Conservation (phyloP, 768 basidiomycete species). For the Boletus subcaerulescens region DNA sequence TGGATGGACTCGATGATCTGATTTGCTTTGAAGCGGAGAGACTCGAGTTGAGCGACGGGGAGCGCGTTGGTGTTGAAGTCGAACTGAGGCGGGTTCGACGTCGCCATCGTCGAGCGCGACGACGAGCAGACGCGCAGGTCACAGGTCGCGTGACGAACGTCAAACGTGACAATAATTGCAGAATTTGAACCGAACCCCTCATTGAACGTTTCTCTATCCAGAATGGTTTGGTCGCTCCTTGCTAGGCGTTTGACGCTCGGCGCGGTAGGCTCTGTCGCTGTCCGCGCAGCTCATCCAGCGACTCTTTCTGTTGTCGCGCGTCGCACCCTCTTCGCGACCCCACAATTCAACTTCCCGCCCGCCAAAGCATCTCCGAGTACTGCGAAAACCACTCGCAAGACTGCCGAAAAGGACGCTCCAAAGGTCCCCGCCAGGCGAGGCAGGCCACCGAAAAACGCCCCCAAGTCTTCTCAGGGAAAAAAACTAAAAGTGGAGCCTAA, state of each 20-base stretch:
- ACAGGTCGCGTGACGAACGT: slow-evolving; percentile 12
- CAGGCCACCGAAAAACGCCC: background rate
- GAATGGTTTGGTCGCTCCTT: slow-evolving; percentile 16
- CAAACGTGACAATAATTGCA: slow-evolving; percentile 14
- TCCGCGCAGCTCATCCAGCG: background rate
- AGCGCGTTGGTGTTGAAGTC: slow-evolving; percentile 27
- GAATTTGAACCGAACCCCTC: background rate
- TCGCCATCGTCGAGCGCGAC: background rate
- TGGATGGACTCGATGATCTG: slow-evolving; percentile 80
- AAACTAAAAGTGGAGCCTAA: background rate
- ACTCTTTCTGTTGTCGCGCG: slow-evolving; percentile 10
- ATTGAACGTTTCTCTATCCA: background rate
- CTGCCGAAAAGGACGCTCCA: background rate
- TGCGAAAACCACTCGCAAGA: slow-evolving; percentile 2
- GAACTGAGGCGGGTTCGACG: background rate
- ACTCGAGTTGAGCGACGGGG: slow-evolving; percentile 71
- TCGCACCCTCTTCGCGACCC: slow-evolving; percentile 28
- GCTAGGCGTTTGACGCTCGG: slow-evolving; percentile 1
- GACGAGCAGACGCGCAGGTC: no score
- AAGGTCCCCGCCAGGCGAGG: slow-evolving; percentile 6
- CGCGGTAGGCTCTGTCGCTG: background rate
- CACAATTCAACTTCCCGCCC: slow-evolving; percentile 11
- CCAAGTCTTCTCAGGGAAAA: background rate
- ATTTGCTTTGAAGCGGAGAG: slow-evolving; percentile 69
- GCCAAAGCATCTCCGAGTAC: background rate